Base-by-base conservation (phyloP, 768 basidiomycete species). In the Tubosaeta sp. region DNA sequence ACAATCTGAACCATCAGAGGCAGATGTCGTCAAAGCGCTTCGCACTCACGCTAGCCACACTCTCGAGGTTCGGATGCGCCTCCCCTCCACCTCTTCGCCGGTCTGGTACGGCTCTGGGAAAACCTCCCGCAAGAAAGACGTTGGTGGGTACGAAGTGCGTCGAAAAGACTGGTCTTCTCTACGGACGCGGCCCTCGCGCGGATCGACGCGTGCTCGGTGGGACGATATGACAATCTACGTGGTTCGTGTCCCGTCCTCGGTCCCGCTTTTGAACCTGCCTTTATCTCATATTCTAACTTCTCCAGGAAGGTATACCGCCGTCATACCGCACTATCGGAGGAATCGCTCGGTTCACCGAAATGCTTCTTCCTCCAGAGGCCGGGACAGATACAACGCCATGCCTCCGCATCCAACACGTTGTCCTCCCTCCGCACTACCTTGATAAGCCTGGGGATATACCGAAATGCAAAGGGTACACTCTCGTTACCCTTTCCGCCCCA, bases 391-490 rank as follows among this genome's bases (percentile, higher is more conserved):
- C 14, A 6, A 34, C 18, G 16, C 41, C 50, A 25, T 4, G 40
- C 5, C 38, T 61, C 19, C 67, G 65, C 19, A 60, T 90, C 5
- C 83, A 90, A 60, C 55, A 63, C 32, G 71, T 92, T 36, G 54
- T 67, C 2, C 73, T 87, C 24, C 86, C 83, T 12, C 72, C 79
- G 1, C 86, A 90, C 58, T 78, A 84, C 61, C 75, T 78, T 43
- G 86, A 87, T 61, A 73, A 73, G 46, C 76, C 79, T 13, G 79
- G 69, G 2, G 74, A 77, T 22, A 57, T 68, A 13, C 80, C 84
- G 2, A 78, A 76, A 48, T 84, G 78, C 66, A 90, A 86, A 71
- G 86, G 86, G 2, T 91, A 90, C 54, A 87, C 87, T 0, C 77
- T 92, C 25, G 70, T 91, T 48, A 81, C 81, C 0, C 70, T 91